Evolutionary conservation across 2,329 filamentous ascomycete species (phyloP).

Genomic region (Aspergillus carbonarius): DNA sequence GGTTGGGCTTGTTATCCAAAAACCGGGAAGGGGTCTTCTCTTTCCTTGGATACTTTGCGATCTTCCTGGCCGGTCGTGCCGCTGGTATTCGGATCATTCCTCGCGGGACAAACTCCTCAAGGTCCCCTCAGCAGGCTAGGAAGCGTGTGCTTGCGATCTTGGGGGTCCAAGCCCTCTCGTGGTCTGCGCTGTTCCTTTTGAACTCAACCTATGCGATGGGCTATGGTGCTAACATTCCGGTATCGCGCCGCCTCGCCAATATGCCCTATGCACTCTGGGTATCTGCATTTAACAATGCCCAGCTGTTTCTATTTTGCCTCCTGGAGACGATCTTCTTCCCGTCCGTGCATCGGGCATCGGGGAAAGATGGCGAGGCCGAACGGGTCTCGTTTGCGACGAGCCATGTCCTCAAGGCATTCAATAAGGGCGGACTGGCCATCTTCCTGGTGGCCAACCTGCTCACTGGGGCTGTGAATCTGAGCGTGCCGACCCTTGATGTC

Average conservation of each 20-base stretch:
- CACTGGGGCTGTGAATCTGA: slow-evolving; percentile 87
- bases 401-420: slow-evolving; percentile 76
- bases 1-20: slow-evolving; percentile 73
- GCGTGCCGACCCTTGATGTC: slow-evolving; percentile 75
- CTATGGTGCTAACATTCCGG: slow-evolving; percentile 61
- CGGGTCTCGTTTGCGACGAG: slow-evolving; percentile 72
- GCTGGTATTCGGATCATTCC: slow-evolving; percentile 79
- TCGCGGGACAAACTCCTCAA: slow-evolving; percentile 50
- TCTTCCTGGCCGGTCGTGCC: slow-evolving; percentile 87
- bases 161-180: slow-evolving; percentile 63
- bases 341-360: slow-evolving; percentile 60
- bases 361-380: slow-evolving; percentile 59
- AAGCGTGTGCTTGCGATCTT: slow-evolving; percentile 65
- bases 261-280: slow-evolving; percentile 93
- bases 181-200: slow-evolving; percentile 68
- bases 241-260: slow-evolving; percentile 88
- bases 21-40: slow-evolving; percentile 97
- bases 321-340: slow-evolving; percentile 80
- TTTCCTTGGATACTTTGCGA: slow-evolving; percentile 88
- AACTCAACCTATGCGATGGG: slow-evolving; percentile 69
- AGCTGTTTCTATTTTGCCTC: slow-evolving; percentile 74
- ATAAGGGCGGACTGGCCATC: slow-evolving; percentile 80
- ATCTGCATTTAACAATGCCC: slow-evolving; percentile 82
- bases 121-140: slow-evolving; percentile 43
- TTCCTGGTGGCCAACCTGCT: slow-evolving; percentile 87